Evolutionary conservation across 176 grass and related monocot species (phyloP), one percentile per base, ranked within the genome.

Genomic region (Carex kokanica): DNA sequence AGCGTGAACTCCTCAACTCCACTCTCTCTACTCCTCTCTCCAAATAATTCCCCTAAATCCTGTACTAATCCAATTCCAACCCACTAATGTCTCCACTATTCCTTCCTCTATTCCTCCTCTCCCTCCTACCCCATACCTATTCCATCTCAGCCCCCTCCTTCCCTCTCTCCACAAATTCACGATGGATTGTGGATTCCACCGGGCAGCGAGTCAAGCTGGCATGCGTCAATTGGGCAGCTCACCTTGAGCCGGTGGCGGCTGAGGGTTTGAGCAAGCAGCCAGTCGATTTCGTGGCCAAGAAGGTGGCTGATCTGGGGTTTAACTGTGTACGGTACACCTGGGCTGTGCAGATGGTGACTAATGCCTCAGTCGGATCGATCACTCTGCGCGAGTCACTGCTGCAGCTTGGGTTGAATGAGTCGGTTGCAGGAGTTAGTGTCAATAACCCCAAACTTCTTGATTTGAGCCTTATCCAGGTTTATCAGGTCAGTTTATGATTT

Each of bases 241-340:
- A 94, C 87, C 87, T 98, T 83, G 92, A 98, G 88, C 91, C 90
- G 11, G 88, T 82, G 23, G 87, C 86, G 2, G 95, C 91, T 60
- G 95, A 98, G 88, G 95, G 95, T 83, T 89, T 95, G 80, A 78
- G 89, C 53, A 88, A 91, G 86, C 95, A 91, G 73, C 84, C 79
- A 5, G 63, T 88, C 5, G 92, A 84, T 78, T 84, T 68, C 51
- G 83, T 98, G 24, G 88, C 90, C 5, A 86, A 87, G 82, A 79
- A 83, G 81, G 82, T 98, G 55, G 87, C 83, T 14, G 66, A 69
- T 27, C 86, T 92, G 68, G 95, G 95, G 8, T 98, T 98, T 79
- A 98, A 95, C 73, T 95, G 95, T 81, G 91, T 98, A 13, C 81
- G 95, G 74, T 85, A 93, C 66, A 98, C 92, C 59, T 98, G 95